A percentile compares a stretch with the other conserved stretches of the same genome.
phyloP scores from a whole-genome alignment of 2,329 filamentous ascomycete species.

The Zymoseptoria tritici region DNA sequence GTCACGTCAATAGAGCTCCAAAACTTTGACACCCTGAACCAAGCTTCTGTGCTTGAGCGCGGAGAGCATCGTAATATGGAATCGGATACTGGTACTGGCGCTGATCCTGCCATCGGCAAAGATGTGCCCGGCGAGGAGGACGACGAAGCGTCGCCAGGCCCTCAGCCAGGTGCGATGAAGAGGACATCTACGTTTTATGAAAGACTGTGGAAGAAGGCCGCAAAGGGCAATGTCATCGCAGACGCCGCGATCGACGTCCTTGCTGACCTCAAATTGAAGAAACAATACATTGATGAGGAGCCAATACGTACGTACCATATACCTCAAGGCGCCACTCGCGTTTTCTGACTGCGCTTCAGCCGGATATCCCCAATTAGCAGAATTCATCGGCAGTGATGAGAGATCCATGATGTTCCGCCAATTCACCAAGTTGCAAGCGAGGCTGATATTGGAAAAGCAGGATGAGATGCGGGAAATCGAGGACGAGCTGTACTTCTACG shows the following conservation, averaged over 20 bases:
- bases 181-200: too few relatives aligned
- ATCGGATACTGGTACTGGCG: background rate
- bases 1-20: background rate
- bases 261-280: background rate
- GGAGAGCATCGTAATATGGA: background rate
- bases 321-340: background rate
- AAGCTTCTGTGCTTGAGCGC: background rate
- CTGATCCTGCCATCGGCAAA: background rate
- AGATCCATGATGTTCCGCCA: background rate
- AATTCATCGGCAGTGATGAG: conserved; percentile 4
- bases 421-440: background rate
- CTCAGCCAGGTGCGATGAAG: too few relatives aligned
- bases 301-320: background rate
- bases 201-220: too few relatives aligned
- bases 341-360: background rate
- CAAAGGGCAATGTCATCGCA: too few relatives aligned
- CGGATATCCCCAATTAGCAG: background rate
- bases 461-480: background rate
- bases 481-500: background rate
- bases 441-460: background rate
- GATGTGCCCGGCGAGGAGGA: too few relatives aligned
- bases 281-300: background rate
- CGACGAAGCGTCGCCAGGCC: too few relatives aligned
- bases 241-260: background rate
- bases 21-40: background rate